Evolutionary conservation across 352 stramenopile genomes (phyloP).

Genomic region (Phytophthora tubulina): DNA sequence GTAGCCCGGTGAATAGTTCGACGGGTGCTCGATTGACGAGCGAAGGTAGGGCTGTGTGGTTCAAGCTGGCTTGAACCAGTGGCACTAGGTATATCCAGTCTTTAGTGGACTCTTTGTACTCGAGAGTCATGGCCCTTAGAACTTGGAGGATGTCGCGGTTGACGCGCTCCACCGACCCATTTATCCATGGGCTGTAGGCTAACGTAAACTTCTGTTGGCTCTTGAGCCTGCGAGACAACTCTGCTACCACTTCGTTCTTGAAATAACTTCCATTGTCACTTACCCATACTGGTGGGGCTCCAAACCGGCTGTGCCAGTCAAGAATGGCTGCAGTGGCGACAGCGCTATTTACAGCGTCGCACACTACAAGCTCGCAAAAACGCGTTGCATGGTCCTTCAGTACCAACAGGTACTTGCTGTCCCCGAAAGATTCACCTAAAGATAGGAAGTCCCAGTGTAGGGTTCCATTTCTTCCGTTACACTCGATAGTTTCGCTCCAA

Average conservation of each 20-base stretch:
- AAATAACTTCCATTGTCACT: slow-evolving; percentile 3
- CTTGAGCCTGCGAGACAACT: slow-evolving; percentile 30
- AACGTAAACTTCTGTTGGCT: slow-evolving; percentile 35
- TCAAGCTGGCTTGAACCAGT: slow-evolving; percentile 39
- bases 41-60: slow-evolving; percentile 38
- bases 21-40: slow-evolving; percentile 20
- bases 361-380: slow-evolving; percentile 38
- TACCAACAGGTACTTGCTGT: slow-evolving; percentile 35
- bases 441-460: slow-evolving; percentile 12
- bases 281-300: background rate
- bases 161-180: slow-evolving; percentile 39
- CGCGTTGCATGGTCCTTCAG: slow-evolving; percentile 45
- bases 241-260: background rate
- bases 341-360: slow-evolving; percentile 17
- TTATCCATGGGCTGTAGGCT: slow-evolving; percentile 45
- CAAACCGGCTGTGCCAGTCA: slow-evolving; percentile 12
- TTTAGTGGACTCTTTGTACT: slow-evolving; percentile 23
- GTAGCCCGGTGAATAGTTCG: slow-evolving; percentile 32
- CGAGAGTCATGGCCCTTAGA: slow-evolving; percentile 26
- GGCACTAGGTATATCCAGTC: slow-evolving; percentile 32
- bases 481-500: slow-evolving; percentile 18
- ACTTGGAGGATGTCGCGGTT: slow-evolving; percentile 51
- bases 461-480: slow-evolving; percentile 2
- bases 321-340: slow-evolving; percentile 1
- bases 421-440: background rate